phyloP scores from a whole-genome alignment of 2,329 filamentous ascomycete species.

The Pseudocercospora cruenta region DNA sequence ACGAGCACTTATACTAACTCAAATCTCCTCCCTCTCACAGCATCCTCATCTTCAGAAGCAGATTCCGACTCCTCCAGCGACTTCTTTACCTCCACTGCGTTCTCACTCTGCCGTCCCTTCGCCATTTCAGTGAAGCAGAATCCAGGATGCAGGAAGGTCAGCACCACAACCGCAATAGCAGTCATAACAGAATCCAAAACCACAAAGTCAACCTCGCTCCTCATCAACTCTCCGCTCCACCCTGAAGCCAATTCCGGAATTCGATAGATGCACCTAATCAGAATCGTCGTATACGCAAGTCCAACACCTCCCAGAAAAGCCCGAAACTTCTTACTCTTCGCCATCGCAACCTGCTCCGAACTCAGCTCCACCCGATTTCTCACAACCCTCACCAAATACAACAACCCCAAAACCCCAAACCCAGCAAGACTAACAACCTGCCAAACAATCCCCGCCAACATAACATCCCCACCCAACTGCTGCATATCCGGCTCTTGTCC shows the following conservation, averaged over 20 bases:
- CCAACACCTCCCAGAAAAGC: constrained; percentile 17
- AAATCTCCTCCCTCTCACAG: background rate
- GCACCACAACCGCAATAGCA: constrained; percentile 44
- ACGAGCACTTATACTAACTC: background rate
- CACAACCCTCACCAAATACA: constrained; percentile 7
- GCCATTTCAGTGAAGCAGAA: constrained; percentile 41
- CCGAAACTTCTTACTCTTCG: constrained; percentile 14
- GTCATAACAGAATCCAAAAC: constrained; percentile 43
- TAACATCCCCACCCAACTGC: constrained; percentile 60
- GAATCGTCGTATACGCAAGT: constrained; percentile 21
- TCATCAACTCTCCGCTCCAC: constrained; percentile 23
- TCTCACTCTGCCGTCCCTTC: background rate
- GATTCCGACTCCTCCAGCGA: background rate
- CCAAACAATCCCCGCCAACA: constrained; percentile 65
- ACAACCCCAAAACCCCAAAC: constrained; percentile 49
- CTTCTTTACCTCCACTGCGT: too few species aligned
- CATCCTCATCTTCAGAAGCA: background rate
- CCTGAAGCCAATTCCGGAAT: constrained; percentile 30
- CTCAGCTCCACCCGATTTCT: background rate
- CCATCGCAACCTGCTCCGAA: background rate
- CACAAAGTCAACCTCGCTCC: constrained; percentile 26
- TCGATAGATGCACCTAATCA: constrained; percentile 27
- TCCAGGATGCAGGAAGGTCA: constrained; percentile 50
- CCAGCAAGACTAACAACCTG: constrained; percentile 62
- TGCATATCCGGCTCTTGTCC: constrained; percentile 36